Base-by-base conservation (phyloP, 306 rosid species). In the Corylus americana region DNA sequence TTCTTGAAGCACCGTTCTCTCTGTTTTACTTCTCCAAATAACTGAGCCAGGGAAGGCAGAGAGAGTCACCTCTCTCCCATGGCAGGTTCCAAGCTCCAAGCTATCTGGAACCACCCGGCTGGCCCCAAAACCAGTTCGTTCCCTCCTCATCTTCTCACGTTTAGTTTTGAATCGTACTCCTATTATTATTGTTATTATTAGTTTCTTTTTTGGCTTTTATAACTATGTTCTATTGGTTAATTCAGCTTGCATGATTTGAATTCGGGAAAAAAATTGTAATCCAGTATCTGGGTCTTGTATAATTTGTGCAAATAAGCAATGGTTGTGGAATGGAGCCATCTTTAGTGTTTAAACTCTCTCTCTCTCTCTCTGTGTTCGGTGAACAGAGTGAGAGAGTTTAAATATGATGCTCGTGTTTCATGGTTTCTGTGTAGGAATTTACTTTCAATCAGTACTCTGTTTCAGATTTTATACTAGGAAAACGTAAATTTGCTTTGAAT, bases 71-170 rank as follows among this genome's bases (percentile, higher is more conserved):
- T 22, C 3, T 59, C 7, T 25, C 8, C 50, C 73, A 95, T 95
- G 98, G 98, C 96, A 73, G 13, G 92, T 86, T 86, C 97, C 71
- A 95, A 90, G 94, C 82, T 91, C 74, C 98, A 91, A 80, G 92
- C 96, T 64, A 73, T 92, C 42, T 92, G 91, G 98, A 95, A 95
- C 87, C 96, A 95, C 79, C 98, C 98, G 11, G 97, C 97, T 75
- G 98, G 98, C 12, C 98, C 98, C 54, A 95, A 92, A 92, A 92
- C 98, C 81, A 93, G 97, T 95, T 79, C 85, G 92, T 91, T 29
- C 12, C 5, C 59, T 74, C 45, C 0, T 59, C 25, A n/a, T 25
- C 25, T 11, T 59, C 37, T 25, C 16, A 5, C 4, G 11, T 8
- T 58, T 11, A 49, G 11, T 11, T 11, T 7, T 49, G 53, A 49